These are phyloP conservation scores for Diddensiella santjacobensis DNA, from an alignment of 805 yeast species.

Conservation along the genomic window DNA sequence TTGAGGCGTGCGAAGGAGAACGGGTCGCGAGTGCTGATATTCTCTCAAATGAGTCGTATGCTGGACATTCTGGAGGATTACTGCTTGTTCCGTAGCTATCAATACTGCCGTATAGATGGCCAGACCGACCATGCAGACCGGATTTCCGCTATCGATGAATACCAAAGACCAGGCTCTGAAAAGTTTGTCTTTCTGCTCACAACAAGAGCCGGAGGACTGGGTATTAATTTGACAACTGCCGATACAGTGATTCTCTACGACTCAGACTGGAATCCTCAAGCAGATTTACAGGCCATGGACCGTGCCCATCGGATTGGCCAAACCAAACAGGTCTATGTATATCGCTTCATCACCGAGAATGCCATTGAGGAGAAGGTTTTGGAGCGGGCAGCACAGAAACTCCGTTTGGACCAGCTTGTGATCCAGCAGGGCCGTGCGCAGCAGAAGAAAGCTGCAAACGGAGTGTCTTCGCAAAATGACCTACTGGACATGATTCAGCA, in stretches of 20 bases:
- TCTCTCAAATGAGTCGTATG: constrained; percentile 90
- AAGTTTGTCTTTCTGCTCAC: constrained; percentile 84
- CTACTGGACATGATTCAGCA: constrained; percentile 92
- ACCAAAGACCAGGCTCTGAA: constrained; percentile 73
- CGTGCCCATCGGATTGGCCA: constrained; percentile 97
- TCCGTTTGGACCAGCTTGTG: constrained; percentile 88
- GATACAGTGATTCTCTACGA: constrained; percentile 86
- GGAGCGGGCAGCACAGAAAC: constrained; percentile 92
- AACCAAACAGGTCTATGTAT: constrained; percentile 91
- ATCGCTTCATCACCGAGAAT: constrained; percentile 87
- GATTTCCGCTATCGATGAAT: constrained; percentile 87
- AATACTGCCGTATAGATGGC: constrained; percentile 92
- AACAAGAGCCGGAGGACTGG: constrained; percentile 96
- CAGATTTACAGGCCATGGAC: constrained; percentile 97
- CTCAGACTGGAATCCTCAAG: constrained; percentile 98
- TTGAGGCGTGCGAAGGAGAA: constrained; percentile 63
- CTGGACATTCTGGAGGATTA: constrained; percentile 90
- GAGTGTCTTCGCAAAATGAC: constrained; percentile 50
- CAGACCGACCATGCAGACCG: constrained; percentile 91
- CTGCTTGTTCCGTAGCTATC: constrained; percentile 76
- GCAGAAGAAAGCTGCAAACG: constrained; percentile 34
- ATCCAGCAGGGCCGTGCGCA: constrained; percentile 83
- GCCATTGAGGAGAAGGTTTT: constrained; percentile 95
- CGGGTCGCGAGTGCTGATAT: constrained; percentile 87
- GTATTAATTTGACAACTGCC: constrained; percentile 88